These are phyloP conservation scores for Escallonia herrerae DNA, from an alignment of 129 eudicot genomes.

Conservation along the genomic window DNA sequence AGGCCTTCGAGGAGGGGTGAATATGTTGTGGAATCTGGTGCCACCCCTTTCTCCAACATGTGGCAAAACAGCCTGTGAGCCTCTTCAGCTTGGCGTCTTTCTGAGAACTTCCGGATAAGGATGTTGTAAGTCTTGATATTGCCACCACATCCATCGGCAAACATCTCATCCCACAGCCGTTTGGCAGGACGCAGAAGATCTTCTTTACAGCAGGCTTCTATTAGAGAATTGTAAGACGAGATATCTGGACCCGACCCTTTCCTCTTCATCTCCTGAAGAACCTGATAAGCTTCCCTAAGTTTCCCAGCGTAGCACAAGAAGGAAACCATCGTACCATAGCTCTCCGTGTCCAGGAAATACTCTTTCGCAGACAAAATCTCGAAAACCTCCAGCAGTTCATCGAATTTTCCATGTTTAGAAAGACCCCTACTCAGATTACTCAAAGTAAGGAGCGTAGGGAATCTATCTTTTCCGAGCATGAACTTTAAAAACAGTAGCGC, in stretches of 20 bases:
- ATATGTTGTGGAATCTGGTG: conserved; percentile 44
- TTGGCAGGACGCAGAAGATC: conserved; percentile 86
- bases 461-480: conserved; percentile 42
- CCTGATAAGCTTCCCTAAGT: conserved; percentile 13
- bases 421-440: conserved; percentile 55
- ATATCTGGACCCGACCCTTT: conserved; percentile 54
- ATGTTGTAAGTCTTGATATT: conserved; percentile 49
- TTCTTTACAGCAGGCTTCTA: conserved; percentile 78
- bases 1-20: conserved; percentile 52
- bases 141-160: conserved; percentile 68
- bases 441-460: conserved; percentile 60
- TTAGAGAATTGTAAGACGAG: conserved; percentile 51
- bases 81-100: conserved; percentile 54
- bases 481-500: conserved; percentile 55
- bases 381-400: conserved; percentile 43
- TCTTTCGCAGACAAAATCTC: conserved; percentile 44
- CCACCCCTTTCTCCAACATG: conserved; percentile 55
- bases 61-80: conserved; percentile 43
- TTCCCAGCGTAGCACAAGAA: conserved; percentile 60
- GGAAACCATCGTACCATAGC: conserved; percentile 41
- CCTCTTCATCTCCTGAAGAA: conserved; percentile 30
- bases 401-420: conserved; percentile 45
- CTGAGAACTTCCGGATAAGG: conserved; percentile 50
- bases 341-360: conserved; percentile 45
- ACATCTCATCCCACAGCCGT: conserved; percentile 96